Conservation (phyloP, 1,139 yeast genomes). For the Saccharomyces hybrid region DNA sequence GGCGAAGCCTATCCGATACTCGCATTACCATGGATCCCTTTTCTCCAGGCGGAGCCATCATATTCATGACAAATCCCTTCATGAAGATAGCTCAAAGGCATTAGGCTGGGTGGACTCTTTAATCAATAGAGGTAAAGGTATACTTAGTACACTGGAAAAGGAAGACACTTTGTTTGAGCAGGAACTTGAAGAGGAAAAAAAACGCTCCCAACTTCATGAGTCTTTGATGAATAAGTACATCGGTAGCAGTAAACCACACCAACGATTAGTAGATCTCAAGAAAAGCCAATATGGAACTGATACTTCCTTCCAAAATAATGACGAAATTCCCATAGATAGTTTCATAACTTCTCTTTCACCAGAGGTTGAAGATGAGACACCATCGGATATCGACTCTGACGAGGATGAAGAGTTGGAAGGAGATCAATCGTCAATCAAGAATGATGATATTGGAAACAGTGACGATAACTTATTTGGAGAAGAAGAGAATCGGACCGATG, state of each 20-base stretch:
- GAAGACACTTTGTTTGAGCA: slow-evolving; percentile 15
- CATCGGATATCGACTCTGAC: neutral
- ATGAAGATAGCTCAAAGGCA: slow-evolving; percentile 13
- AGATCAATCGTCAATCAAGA: neutral
- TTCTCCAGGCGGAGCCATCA: neutral
- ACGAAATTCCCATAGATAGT: slow-evolving; percentile 15
- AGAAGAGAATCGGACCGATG: neutral
- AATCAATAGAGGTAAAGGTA: slow-evolving; percentile 35
- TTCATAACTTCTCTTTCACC: slow-evolving; percentile 7
- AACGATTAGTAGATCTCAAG: neutral
- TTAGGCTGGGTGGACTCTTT: slow-evolving; percentile 45
- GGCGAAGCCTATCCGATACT: neutral
- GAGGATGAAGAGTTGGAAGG: slow-evolving; percentile 3
- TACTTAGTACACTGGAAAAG: slow-evolving; percentile 34
- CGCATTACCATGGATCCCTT: neutral
- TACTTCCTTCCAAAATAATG: slow-evolving; percentile 17
- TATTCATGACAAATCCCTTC: neutral
- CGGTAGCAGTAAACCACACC: neutral
- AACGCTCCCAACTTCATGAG: slow-evolving; percentile 1
- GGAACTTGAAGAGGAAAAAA: neutral
- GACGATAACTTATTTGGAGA: neutral
- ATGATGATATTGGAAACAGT: neutral
- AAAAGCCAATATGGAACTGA: slow-evolving; percentile 8
- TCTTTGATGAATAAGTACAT: neutral
- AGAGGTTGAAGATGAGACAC: neutral